These are phyloP conservation scores for Xylaria multiplex DNA, from an alignment of 2,329 filamentous ascomycete genomes.

Conservation along the genomic window DNA sequence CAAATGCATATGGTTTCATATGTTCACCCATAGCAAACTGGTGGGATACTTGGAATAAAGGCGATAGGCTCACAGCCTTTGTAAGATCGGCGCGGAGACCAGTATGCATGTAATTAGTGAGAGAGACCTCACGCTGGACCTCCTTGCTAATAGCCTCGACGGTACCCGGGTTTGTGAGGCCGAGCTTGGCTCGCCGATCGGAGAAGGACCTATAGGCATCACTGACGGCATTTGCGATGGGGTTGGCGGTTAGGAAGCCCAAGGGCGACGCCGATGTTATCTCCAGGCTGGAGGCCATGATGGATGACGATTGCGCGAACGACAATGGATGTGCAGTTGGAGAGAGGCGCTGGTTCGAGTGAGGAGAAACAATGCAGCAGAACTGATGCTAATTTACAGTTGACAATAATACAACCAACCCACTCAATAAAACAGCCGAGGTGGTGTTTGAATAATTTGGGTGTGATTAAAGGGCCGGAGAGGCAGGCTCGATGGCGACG, in stretches of 20 bases:
- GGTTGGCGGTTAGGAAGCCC: conserved; percentile 78
- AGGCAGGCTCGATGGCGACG: conserved; percentile 14
- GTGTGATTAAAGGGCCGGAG: conserved; percentile 19
- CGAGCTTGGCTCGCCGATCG: conserved; percentile 86
- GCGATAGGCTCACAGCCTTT: conserved; percentile 93
- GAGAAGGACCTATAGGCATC: conserved; percentile 85
- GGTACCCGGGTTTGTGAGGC: conserved; percentile 89
- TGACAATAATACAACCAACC: neutral
- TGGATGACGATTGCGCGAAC: conserved; percentile 43
- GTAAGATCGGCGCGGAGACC: conserved; percentile 95
- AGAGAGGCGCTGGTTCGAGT: conserved; percentile 39
- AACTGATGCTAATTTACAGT: neutral
- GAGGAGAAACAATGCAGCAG: conserved; percentile 22
- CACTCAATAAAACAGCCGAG: neutral
- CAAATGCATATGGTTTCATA: conserved; percentile 93
- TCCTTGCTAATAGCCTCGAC: conserved; percentile 90
- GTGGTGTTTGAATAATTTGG: conserved; percentile 2
- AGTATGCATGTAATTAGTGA: conserved; percentile 96
- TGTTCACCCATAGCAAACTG: conserved; percentile 95
- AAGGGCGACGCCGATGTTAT: conserved; percentile 59
- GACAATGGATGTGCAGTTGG: conserved; percentile 37
- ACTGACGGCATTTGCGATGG: conserved; percentile 73
- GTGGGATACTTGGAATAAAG: conserved; percentile 97
- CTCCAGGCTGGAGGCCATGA: conserved; percentile 61
- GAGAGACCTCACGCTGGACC: conserved; percentile 94